Percentiles rank a stretch among this genome's conserved stretches.
phyloP scores from a whole-genome alignment of 2,329 filamentous ascomycete species.

The Elsinoe perseae region DNA sequence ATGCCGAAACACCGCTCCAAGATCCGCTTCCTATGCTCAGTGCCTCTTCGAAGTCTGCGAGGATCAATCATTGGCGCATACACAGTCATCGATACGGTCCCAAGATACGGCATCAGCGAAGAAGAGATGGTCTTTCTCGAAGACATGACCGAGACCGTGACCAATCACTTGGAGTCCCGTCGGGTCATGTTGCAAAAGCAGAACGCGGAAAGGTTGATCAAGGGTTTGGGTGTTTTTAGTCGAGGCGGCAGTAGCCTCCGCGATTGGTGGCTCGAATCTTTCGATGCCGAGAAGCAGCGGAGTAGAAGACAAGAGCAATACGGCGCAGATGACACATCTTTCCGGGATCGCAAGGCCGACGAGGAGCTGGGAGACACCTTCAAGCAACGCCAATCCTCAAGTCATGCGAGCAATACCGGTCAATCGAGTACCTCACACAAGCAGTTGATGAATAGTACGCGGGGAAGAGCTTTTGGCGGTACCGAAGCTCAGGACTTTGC shows the following conservation, averaged over 20 bases:
- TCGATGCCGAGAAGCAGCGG: constrained; percentile 11
- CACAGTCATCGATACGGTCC: constrained; percentile 51
- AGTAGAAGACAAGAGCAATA: constrained; percentile 10
- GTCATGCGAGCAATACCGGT: neutral
- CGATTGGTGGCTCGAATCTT: constrained; percentile 25
- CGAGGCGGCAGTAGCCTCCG: constrained; percentile 22
- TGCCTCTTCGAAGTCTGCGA: constrained; percentile 52
- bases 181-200: constrained; percentile 45
- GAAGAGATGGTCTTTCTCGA: constrained; percentile 49
- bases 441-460: neutral
- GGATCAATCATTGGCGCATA: constrained; percentile 54
- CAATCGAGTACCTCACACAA: neutral
- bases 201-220: constrained; percentile 47
- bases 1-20: constrained; percentile 15
- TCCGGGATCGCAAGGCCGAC: constrained; percentile 16
- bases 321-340: neutral
- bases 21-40: constrained; percentile 46
- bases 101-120: constrained; percentile 45
- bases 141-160: constrained; percentile 49
- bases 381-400: neutral
- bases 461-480: neutral
- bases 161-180: constrained; percentile 50
- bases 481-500: neutral
- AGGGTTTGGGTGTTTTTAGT: constrained; percentile 44
- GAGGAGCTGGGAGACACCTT: constrained; percentile 21